Evolutionary conservation across 1,139 yeast genomes (phyloP).

Genomic region (Diutina scorzettiae): DNA sequence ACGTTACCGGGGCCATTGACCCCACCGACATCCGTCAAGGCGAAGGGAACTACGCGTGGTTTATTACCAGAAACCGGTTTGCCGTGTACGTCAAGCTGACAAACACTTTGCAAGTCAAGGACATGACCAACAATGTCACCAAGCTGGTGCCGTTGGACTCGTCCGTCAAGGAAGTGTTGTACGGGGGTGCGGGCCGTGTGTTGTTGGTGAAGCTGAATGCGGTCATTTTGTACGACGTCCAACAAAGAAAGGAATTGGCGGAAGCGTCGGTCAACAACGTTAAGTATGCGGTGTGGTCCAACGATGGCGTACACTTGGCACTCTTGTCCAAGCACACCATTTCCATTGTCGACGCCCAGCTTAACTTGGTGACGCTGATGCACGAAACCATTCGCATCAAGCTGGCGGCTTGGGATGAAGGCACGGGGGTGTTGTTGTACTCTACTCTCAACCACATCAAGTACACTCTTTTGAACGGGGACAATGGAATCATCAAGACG

Average conservation of each 20-base stretch:
- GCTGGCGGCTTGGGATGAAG: slow-evolving; percentile 97
- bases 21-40: slow-evolving; percentile 74
- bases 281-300: slow-evolving; percentile 84
- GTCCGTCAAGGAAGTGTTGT: slow-evolving; percentile 58
- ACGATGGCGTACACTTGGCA: slow-evolving; percentile 81
- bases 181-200: slow-evolving; percentile 77
- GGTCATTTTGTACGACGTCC: slow-evolving; percentile 82
- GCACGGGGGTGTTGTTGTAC: slow-evolving; percentile 70
- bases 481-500: slow-evolving; percentile 87
- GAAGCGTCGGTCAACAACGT: slow-evolving; percentile 67
- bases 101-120: slow-evolving; percentile 68
- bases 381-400: slow-evolving; percentile 96
- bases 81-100: slow-evolving; percentile 61
- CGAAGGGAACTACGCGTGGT: slow-evolving; percentile 74
- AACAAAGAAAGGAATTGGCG: slow-evolving; percentile 71
- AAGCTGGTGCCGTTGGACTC: slow-evolving; percentile 70
- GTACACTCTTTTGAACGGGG: slow-evolving; percentile 88
- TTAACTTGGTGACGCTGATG: slow-evolving; percentile 71
- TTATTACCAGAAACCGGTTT: slow-evolving; percentile 89
- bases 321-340: slow-evolving; percentile 87
- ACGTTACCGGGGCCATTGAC: slow-evolving; percentile 85
- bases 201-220: slow-evolving; percentile 60
- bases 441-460: slow-evolving; percentile 94
- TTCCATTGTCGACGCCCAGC: slow-evolving; percentile 69
- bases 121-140: slow-evolving; percentile 69